phyloP scores from a whole-genome alignment of 208 protist genomes.

The Trichomonas tenax region DNA sequence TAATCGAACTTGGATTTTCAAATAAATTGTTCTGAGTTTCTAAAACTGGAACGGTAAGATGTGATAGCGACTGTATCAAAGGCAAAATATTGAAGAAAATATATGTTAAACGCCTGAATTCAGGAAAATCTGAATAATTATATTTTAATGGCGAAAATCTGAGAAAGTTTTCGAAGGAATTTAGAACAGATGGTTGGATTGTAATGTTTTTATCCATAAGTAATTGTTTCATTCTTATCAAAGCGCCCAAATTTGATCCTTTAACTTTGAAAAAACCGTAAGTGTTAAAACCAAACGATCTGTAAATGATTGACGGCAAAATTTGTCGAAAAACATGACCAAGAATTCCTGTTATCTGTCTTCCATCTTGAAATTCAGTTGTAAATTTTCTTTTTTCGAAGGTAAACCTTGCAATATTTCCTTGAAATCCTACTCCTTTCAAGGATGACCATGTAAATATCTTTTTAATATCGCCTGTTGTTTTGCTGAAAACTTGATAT shows the following conservation, averaged over 20 bases:
- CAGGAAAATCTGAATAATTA: neutral
- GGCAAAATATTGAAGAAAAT: neutral
- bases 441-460: neutral
- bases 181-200: neutral
- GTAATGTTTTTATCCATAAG: neutral
- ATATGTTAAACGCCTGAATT: neutral
- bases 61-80: neutral
- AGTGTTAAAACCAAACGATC: neutral
- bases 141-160: neutral
- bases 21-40: neutral
- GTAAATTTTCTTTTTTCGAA: neutral
- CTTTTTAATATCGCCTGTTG: neutral
- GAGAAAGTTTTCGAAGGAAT: neutral
- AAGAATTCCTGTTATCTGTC: neutral
- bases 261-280: neutral
- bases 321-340: neutral
- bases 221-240: neutral
- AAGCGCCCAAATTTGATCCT: neutral
- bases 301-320: neutral
- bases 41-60: neutral
- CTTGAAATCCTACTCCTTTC: neutral
- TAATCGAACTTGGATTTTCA: neutral
- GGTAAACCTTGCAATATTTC: neutral
- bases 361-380: neutral
- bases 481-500: neutral